Conservation (phyloP, 2,329 filamentous ascomycete genomes). For the Bretziella fagacearum region DNA sequence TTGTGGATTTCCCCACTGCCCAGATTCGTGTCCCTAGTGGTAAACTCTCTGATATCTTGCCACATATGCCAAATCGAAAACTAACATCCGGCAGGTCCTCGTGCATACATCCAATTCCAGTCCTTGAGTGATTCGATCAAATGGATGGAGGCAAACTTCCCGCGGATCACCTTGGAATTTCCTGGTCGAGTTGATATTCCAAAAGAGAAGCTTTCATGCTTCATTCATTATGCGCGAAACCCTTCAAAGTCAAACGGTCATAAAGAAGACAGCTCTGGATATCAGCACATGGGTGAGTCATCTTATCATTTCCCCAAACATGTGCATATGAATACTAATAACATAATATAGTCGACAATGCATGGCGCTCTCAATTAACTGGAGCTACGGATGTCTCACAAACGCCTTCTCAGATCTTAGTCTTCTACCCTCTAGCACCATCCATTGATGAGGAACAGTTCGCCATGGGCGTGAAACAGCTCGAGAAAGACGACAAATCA, state of each 20-base stretch:
- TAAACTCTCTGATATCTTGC: constrained; percentile 2
- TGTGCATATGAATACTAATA: too few species aligned
- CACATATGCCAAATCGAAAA: not conserved
- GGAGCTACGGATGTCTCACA: constrained; percentile 34
- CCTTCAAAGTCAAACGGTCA: constrained; percentile 19
- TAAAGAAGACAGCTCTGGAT: not conserved
- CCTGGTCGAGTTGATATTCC: constrained; percentile 23
- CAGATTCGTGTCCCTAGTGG: constrained; percentile 10
- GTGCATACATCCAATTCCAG: constrained; percentile 28
- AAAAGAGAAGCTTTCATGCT: constrained; percentile 24
- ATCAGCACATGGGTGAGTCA: not conserved
- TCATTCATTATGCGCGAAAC: constrained; percentile 26
- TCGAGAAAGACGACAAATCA: constrained; percentile 42
- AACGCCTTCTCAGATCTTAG: constrained; percentile 55
- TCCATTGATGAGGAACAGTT: constrained; percentile 57
- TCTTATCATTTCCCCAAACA: too few species aligned
- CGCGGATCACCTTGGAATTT: constrained; percentile 24
- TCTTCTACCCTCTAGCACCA: constrained; percentile 53
- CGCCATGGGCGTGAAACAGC: constrained; percentile 53
- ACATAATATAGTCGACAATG: constrained; percentile 17
- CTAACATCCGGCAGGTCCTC: constrained; percentile 7
- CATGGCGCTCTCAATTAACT: constrained; percentile 23
- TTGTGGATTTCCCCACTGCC: constrained; percentile 8
- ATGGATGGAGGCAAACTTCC: constrained; percentile 29
- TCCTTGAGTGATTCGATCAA: constrained; percentile 24